Evolutionary conservation across 2,329 filamentous ascomycete genomes (phyloP).

Genomic region (Penicillium palitans): DNA sequence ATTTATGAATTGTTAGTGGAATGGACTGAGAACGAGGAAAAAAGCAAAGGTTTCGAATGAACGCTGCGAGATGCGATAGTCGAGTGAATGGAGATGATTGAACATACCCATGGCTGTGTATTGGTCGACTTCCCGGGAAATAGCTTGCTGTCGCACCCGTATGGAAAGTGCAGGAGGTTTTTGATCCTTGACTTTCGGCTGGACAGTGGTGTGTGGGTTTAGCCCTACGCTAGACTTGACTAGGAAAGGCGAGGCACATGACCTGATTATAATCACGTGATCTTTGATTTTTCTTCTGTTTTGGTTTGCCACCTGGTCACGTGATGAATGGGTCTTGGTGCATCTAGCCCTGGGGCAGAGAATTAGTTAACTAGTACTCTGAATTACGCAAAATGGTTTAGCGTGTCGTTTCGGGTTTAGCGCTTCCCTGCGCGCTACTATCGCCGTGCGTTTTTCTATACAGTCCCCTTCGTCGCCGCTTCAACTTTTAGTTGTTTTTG

Average conservation of each 20-base stretch:
- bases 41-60: background rate
- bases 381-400: no score
- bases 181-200: conserved; percentile 43
- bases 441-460: no score
- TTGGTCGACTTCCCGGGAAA: conserved; percentile 42
- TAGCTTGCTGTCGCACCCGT: conserved; percentile 45
- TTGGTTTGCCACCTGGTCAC: background rate
- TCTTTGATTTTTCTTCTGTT: background rate
- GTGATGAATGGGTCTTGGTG: background rate
- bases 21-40: background rate
- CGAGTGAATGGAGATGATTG: conserved; percentile 1
- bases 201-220: conserved; percentile 46
- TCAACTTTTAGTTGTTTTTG: no score
- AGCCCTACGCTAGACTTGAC: conserved; percentile 45
- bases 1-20: conserved; percentile 20
- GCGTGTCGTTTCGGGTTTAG: no score
- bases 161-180: conserved; percentile 41
- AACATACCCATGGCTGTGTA: conserved; percentile 49
- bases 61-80: background rate
- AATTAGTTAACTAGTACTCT: background rate
- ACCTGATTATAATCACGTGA: background rate
- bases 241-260: conserved; percentile 18
- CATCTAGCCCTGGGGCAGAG: background rate
- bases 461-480: no score
- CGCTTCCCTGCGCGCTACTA: no score